Conservation (phyloP, 768 basidiomycete genomes). For the Tephrocybe sp. region DNA sequence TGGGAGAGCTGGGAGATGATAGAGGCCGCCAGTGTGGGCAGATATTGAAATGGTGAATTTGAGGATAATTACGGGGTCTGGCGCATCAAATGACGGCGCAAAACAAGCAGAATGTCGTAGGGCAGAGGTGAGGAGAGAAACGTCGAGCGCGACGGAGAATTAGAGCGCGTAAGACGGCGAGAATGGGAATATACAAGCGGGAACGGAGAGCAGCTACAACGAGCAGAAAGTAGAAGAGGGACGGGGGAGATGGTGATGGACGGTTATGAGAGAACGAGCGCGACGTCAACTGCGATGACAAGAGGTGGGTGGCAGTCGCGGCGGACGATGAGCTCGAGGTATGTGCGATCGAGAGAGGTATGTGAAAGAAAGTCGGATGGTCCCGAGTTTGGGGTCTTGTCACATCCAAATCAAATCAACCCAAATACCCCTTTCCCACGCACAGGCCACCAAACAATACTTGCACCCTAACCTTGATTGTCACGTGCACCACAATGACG, state of each 20-base stretch:
- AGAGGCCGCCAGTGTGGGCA: slow-evolving; percentile 55
- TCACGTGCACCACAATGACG: slow-evolving; percentile 31
- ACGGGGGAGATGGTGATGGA: slow-evolving; percentile 10
- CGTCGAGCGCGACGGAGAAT: slow-evolving; percentile 15
- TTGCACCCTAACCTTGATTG: slow-evolving; percentile 30
- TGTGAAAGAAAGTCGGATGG: slow-evolving; percentile 50
- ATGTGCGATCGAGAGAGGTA: slow-evolving; percentile 48
- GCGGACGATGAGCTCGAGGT: slow-evolving; percentile 33
- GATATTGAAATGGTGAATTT: slow-evolving; percentile 19
- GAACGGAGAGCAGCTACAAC: slow-evolving; percentile 11
- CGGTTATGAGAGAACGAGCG: slow-evolving; percentile 12
- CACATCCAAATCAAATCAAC: slow-evolving; percentile 47
- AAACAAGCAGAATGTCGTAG: slow-evolving; percentile 14
- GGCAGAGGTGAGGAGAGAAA: slow-evolving; percentile 11
- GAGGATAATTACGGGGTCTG: slow-evolving; percentile 18
- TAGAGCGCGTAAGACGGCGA: slow-evolving; percentile 25
- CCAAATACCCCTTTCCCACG: slow-evolving; percentile 41
- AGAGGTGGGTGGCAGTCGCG: slow-evolving; percentile 22
- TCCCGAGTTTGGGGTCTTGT: slow-evolving; percentile 40
- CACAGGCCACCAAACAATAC: slow-evolving; percentile 45
- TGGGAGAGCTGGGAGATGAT: slow-evolving; percentile 37
- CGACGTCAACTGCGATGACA: slow-evolving; percentile 20
- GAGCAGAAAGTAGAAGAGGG: slow-evolving; percentile 13
- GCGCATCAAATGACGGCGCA: slow-evolving; percentile 31
- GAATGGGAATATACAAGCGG: slow-evolving; percentile 10